These are phyloP conservation scores for Pythium rhizo-oryzae DNA, from an alignment of 352 stramenopile genomes.

Conservation along the genomic window DNA sequence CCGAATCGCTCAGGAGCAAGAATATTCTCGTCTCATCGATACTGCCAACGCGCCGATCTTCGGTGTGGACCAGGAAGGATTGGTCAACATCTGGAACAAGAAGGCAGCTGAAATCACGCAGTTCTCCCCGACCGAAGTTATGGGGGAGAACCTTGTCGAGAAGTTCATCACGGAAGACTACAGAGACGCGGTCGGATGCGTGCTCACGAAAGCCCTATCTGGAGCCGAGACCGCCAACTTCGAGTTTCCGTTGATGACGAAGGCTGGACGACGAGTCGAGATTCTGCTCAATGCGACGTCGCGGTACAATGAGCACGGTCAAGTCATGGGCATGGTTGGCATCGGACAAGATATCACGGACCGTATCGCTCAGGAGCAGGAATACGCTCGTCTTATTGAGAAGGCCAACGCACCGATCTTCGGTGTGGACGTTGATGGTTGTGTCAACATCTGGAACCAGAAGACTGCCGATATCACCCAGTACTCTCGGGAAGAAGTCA, in stretches of 20 bases:
- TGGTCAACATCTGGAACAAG: slow-evolving; percentile 92
- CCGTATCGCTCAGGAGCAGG: slow-evolving; percentile 84
- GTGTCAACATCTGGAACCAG: slow-evolving; percentile 93
- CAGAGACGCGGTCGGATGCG: slow-evolving; percentile 53
- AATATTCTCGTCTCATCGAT: slow-evolving; percentile 88
- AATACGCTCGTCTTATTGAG: slow-evolving; percentile 91
- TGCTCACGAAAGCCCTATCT: slow-evolving; percentile 63
- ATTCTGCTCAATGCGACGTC: slow-evolving; percentile 88
- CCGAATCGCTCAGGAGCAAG: slow-evolving; percentile 90
- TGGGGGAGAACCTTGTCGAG: slow-evolving; percentile 88
- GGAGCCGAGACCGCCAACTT: slow-evolving; percentile 82
- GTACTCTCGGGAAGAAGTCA: slow-evolving; percentile 63
- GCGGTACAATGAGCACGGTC: slow-evolving; percentile 80
- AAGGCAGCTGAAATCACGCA: slow-evolving; percentile 92
- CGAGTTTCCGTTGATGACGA: slow-evolving; percentile 86
- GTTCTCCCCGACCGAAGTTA: slow-evolving; percentile 88
- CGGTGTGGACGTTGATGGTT: slow-evolving; percentile 85
- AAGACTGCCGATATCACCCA: slow-evolving; percentile 90
- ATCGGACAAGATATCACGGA: slow-evolving; percentile 90
- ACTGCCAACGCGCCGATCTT: slow-evolving; percentile 92
- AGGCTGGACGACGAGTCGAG: slow-evolving; percentile 73
- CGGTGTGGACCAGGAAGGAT: slow-evolving; percentile 77
- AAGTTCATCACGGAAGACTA: slow-evolving; percentile 90
- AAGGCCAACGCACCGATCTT: slow-evolving; percentile 92
- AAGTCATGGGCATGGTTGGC: slow-evolving; percentile 83